Percentiles rank a stretch among this genome's conserved stretches.
phyloP scores from a whole-genome alignment of 495 filamentous ascomycete species.

The Darksidea phi region DNA sequence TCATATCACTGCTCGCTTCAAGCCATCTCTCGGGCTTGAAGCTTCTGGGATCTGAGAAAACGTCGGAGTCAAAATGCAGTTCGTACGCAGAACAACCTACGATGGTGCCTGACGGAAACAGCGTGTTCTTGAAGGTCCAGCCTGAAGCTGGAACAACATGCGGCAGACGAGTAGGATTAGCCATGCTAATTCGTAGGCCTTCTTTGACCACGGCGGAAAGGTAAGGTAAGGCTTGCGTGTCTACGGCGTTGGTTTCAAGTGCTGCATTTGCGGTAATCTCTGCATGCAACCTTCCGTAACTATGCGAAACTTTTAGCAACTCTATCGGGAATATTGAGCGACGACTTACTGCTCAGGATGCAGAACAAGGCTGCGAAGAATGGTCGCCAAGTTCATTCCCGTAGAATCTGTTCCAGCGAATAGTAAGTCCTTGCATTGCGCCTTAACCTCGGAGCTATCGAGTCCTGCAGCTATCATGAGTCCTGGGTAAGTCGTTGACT shows the following conservation, averaged over 20 bases:
- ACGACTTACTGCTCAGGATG: conserved; percentile 46
- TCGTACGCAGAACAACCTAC: conserved; percentile 47
- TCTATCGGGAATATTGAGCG: background rate
- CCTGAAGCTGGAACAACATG: conserved; percentile 45
- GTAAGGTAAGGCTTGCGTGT: conserved; percentile 19
- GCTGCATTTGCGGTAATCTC: conserved; percentile 42
- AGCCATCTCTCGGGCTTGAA: conserved; percentile 56
- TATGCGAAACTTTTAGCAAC: conserved; percentile 23
- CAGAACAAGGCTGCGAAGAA: conserved; percentile 46
- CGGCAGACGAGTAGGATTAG: conserved; percentile 53
- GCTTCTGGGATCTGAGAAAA: conserved; percentile 47
- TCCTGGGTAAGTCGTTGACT: conserved; percentile 49
- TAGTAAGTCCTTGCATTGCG: conserved; percentile 49
- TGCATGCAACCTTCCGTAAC: conserved; percentile 42
- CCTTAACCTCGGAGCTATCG: conserved; percentile 44
- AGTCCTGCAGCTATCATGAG: conserved; percentile 49
- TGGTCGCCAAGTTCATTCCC: conserved; percentile 50
- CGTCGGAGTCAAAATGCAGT: conserved; percentile 48
- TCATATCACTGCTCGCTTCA: conserved; percentile 35
- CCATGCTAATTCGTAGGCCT: conserved; percentile 41
- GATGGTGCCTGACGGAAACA: conserved; percentile 48
- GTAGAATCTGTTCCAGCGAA: conserved; percentile 50
- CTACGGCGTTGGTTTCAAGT: conserved; percentile 28
- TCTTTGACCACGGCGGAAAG: conserved; percentile 23
- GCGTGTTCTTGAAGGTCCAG: conserved; percentile 29